Base-by-base conservation (phyloP, 352 stramenopile genomes). In the Globisporangium cystogenes region DNA sequence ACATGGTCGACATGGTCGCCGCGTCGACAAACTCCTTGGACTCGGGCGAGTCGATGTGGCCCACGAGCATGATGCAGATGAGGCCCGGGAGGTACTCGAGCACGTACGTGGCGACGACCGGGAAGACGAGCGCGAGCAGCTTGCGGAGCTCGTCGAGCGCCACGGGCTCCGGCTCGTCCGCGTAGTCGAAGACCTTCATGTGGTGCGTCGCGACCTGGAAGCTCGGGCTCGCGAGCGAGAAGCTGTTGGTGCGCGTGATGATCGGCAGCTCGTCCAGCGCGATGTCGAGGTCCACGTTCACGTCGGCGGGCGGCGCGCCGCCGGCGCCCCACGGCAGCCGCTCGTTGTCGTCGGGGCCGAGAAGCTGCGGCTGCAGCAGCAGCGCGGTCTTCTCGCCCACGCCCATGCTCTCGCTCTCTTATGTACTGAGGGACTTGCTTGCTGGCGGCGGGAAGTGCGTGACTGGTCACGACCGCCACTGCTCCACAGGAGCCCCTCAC, bases 1-100 rank as follows among this genome's bases (percentile, higher is more conserved):
- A 86, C 74, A 82, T 83, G 26, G 52, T 77, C 4, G 75, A 82
- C 15, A 86, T 60, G 20, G 72, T 72, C 18, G 64, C 63, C 16
- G 70, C 73, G 48, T 84, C 73, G n/a, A 89, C 73, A 43, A 79
- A 87, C 29, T 77, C 62, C 46, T 86, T 79, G 1, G 67, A 71
- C 20, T 69, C 41, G 0, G 71, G 65, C n/a, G 73, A 81, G 54
- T 82, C 45, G 48, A 89, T 84, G 63, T 83, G 74, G 21, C 78
- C 75, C 3, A 74, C 73, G 23, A 89, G 62, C 35, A 82, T 65
- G 36, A 83, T 78, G 51, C 68, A 74, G 37, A 67, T 77, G 35
- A 81, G 61, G 15, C 64, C 59, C 8, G 76, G 76, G 2, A 85
- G 48, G 52, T 77, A 84, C 55, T 87, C 76, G 21, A 85, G 57